Evolutionary conservation across 441 rosid species (phyloP).

Genomic region (Croton laevigatus): DNA sequence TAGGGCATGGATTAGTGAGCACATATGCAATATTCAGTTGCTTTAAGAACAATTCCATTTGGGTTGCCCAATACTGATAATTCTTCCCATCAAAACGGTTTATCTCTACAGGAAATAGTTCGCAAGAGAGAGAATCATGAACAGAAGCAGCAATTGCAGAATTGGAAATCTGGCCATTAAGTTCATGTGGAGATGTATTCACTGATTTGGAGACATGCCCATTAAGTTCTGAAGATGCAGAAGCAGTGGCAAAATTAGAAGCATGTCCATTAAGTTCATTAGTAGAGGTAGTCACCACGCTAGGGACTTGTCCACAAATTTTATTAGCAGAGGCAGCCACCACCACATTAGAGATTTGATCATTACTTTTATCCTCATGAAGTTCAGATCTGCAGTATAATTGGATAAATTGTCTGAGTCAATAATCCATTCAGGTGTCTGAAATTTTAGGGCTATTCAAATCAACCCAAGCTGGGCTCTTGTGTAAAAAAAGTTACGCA

Average conservation of each 20-base stretch:
- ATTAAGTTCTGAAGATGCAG: conserved; percentile 1
- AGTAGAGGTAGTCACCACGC: conserved; percentile 24
- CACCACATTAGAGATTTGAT: not conserved
- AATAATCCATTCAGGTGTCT: conserved; percentile 15
- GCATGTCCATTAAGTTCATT: conserved; percentile 29
- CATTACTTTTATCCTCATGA: not conserved
- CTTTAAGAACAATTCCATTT: conserved; percentile 64
- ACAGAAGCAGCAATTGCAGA: conserved; percentile 22
- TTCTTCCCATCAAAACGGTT: conserved; percentile 77
- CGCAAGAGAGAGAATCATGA: not conserved
- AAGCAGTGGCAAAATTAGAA: conserved; percentile 19
- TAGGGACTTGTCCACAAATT: conserved; percentile 27
- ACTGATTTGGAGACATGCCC: conserved; percentile 13
- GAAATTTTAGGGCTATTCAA: too few relatives aligned
- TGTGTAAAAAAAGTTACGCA: too few relatives aligned
- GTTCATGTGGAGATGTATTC: conserved; percentile 22
- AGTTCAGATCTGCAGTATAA: not conserved
- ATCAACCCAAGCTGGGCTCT: too few relatives aligned
- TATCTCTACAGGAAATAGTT: conserved; percentile 40
- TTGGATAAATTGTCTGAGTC: conserved; percentile 14
- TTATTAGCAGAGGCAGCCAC: not conserved
- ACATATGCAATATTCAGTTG: conserved; percentile 60
- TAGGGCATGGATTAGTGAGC: conserved; percentile 60
- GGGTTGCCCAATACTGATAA: conserved; percentile 54
- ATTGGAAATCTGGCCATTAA: conserved; percentile 33